Base-by-base conservation (phyloP, 208 protist species). In the Leishmania martiniquensis region DNA sequence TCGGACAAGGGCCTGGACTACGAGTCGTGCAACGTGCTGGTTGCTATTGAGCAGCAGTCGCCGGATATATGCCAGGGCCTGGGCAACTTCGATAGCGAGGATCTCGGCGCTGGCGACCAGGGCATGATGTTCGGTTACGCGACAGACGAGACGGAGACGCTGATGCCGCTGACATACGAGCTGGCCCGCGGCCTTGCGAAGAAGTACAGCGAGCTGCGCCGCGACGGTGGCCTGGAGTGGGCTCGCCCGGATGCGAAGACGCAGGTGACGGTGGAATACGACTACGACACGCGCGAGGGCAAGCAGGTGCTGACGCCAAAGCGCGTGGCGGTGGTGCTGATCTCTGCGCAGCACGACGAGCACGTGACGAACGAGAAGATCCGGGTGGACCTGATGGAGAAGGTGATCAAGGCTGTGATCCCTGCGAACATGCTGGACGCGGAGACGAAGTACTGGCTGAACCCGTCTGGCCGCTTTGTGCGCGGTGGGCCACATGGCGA, bases 121-220 rank as follows among this genome's bases (percentile, higher is more conserved):
- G 99, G 99, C 71, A 96, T 99, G 91, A 99, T 99, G 99, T 99
- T 99, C 85, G 99, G 99, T 68, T 99, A 99, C 87, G 99, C 99
- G 54, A 99, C 98, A 55, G 95, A 99, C 89, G 99, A 99, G 94
- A 99, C 99, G 63, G 87, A 91, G 78, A 97, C 99, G 81, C 76
- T 99, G 34, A 99, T 99, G 98, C 99, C 99, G 65, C 85, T 99
- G 60, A 98, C 99, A 52, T 99, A 99, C 87, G 85, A 98, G 72
- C 93, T 99, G 2, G 92, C 99, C 9, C 96, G 95, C 54, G 84
- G 96, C 49, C 92, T 99, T 37, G 98, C 95, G 60, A 76, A 90
- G 59, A 97, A 96, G 82, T 91, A 99, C 63, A 98, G 97, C 76
- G 98, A 99, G 78, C 88, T 98, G n/a, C 93, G 99, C 79, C 97